Evolutionary conservation across 495 filamentous ascomycete species (phyloP), one percentile per base, ranked within the genome.

Genomic region (Chaetomium fimeti): DNA sequence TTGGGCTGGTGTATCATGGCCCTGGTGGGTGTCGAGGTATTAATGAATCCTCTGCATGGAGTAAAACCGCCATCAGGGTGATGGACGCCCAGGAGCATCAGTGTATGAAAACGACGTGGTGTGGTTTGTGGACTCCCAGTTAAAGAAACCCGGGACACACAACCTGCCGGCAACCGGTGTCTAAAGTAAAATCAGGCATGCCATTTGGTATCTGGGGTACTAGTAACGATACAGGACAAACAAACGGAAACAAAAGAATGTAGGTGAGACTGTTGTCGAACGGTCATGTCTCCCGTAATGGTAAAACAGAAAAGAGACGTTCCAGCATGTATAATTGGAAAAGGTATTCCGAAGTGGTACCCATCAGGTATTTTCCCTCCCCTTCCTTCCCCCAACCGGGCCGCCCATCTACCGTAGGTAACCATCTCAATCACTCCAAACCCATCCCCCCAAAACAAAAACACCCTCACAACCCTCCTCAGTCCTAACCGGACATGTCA

Each of bases 401-500:
- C n/a, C n/a, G n/a, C n/a, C n/a, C n/a, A n/a, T n/a, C n/a, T n/a
- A n/a, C n/a, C n/a, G n/a, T n/a, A n/a, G n/a, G n/a, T 43, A 18
- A 43, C 40, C 16, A 2, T 6, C 13, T 40, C 38, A 11, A 2
- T 11, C 40, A 2, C 16, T 13, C 16, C 40, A 43, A 43, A 43
- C 40, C 16, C 40, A 3, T 16, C 13, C 38, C 5, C 4, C 38
- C 38, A 18, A 43, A 11, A 43, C 5, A 36, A 36, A 5, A 36
- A 5, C 32, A 11, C 32, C 32, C 7, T 36, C 32, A 36, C 32
- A 36, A 36, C 32, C 32, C 3, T 1, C 32, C 32, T 9, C 3
- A 7, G 29, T 32, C 49, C 57, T 32, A 68, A 27, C 52, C 66
- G 8, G 48, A 62, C 66, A 68, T 68, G 28, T 27, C 38, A 32